Base-by-base conservation (phyloP, 768 basidiomycete species). In the Amanita pallidorosea region DNA sequence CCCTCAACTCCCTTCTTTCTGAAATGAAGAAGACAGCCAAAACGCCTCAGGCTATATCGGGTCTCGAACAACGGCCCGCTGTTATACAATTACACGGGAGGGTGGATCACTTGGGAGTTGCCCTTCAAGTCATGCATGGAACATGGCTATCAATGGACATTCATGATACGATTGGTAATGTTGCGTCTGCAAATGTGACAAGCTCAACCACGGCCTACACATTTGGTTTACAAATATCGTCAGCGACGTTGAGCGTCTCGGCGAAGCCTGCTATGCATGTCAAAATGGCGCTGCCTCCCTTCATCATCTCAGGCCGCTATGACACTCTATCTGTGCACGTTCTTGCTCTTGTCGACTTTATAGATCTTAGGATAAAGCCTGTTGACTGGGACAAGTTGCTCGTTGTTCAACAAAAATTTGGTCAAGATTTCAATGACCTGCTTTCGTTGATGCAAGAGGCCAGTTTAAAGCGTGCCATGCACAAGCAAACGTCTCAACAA, bases 321-420 rank as follows among this genome's bases (percentile, higher is more conserved):
- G 73, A 80, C 56, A 74, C 69, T 17, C 56, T 58, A 15, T 65
- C 64, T 2, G 60, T 91, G 17, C 70, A 81, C 37, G 67, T 79
- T 5, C 62, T 84, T 20, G 75, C 76, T 3, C 66, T 83, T 25
- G 65, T 93, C 37, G 86, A 88, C 8, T 77, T 79, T 50, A 75
- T 91, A 55, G 74, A 82, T 34, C 66, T 88, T 52, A 83, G 77
- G 59, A 73, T 93, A 52, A 90, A 87, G 58, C 86, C 88, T 4
- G 78, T 80, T 0, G 82, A 91, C 58, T 83, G 88, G 80, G 91
- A 94, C 60, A 87, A 85, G 4, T 63, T 92, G 3, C 73, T 93
- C 2, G 78, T 77, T 4, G 85, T 94, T 7, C 90, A 91, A 59
- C 86, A 88, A 55, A 91, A 91, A 60, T 92, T 92, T 52, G 90